A percentile compares a stretch with the other conserved stretches of the same genome.
These are phyloP conservation scores for Cerioporus squamosus DNA, from an alignment of 1,284 basidiomycete species.

Conservation along the genomic window DNA sequence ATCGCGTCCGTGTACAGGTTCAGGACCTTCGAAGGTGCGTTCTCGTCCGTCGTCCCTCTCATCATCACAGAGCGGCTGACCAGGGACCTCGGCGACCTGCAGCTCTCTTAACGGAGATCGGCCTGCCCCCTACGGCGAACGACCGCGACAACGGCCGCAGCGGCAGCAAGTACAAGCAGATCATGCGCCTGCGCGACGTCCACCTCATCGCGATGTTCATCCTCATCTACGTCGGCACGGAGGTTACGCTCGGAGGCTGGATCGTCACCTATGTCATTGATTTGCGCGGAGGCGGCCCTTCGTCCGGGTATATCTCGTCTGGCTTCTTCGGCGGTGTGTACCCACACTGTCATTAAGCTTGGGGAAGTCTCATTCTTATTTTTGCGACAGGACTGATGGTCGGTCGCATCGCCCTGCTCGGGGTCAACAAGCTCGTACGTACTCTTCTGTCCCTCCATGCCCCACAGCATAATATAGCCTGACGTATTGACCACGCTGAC, in stretches of 20 bases:
- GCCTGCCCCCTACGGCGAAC: conserved; percentile 31
- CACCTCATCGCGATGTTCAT: conserved; percentile 50
- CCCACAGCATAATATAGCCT: too few species aligned
- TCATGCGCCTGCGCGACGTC: conserved; percentile 41
- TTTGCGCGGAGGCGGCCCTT: conserved; percentile 49
- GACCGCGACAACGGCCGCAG: neutral
- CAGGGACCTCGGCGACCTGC: conserved; percentile 1
- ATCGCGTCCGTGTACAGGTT: conserved; percentile 56
- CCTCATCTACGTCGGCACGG: conserved; percentile 51
- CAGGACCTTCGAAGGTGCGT: conserved; percentile 56
- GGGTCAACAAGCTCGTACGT: conserved; percentile 50
- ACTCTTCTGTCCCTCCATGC: neutral
- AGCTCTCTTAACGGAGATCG: conserved; percentile 39
- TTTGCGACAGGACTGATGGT: conserved; percentile 41
- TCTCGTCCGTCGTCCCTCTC: too few species aligned
- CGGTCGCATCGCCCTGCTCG: conserved; percentile 50
- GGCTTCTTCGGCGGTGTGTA: conserved; percentile 55
- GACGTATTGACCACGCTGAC: neutral
- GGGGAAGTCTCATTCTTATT: too few species aligned
- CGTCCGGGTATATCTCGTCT: conserved; percentile 53
- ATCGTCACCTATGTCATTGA: conserved; percentile 54
- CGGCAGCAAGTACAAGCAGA: conserved; percentile 44
- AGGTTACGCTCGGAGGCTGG: conserved; percentile 56
- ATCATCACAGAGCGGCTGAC: neutral
- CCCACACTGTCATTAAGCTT: neutral